Evolutionary conservation across 2,329 filamentous ascomycete genomes (phyloP), one percentile per base, ranked within the genome.

Genomic region (Xylariaceae sp.): DNA sequence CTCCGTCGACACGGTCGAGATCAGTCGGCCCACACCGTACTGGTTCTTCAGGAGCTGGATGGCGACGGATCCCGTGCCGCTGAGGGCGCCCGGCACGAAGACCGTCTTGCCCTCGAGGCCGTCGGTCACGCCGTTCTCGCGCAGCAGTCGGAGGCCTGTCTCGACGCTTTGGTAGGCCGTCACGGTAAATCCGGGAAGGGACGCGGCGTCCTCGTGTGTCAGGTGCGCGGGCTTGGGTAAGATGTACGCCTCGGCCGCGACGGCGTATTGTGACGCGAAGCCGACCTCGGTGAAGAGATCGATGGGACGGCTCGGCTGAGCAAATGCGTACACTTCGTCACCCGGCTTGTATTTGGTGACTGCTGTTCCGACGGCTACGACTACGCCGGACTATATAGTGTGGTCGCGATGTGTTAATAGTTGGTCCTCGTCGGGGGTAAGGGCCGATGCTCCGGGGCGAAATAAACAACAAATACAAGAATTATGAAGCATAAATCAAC

Each of bases 1-100:
- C 8, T 74, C 58, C 19, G 81, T 83, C 3, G 82, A 84, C 0
- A 81, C 79, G 0, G 81, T 83, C 0, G 80, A 75, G 41, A 85
- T 78, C 51, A 85, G 71, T 43, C 72, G 76, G 0, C 67, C 67
- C 1, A 77, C 82, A 0, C 77, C 74, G 44, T 80, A 83, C 2
- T 79, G 73, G 26, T 80, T 79, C 62, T 79, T 81, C 3, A 81
- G 78, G 2, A 84, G 66, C 67, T 85, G 81, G 23, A 79, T 74
- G 0, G 71, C 78, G 23, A 78, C 68, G 2, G 74, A 71, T 0
- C 82, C 82, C 0, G 76, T 78, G 1, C 75, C 79, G 50, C 81
- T 77, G 33, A 85, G 73, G 0, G 76, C 82, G 2, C 73, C 82
- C 0, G 80, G 75, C 6, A 85, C 73, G 55, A 81, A 81, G 1